Evolutionary conservation across 2,329 filamentous ascomycete genomes (phyloP).

Genomic region (Podosphaera aphanis): DNA sequence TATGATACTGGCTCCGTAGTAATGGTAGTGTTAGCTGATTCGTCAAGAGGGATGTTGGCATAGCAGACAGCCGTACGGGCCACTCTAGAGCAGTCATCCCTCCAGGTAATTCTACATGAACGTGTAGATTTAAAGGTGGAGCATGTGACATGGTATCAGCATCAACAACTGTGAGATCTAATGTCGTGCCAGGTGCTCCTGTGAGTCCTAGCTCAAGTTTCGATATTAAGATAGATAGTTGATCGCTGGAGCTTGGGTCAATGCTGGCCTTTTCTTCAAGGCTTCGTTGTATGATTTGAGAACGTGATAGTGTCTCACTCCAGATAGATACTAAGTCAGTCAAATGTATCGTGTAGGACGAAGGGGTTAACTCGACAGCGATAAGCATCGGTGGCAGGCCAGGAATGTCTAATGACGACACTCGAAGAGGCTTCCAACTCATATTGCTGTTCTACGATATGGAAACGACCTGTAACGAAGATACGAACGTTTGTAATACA

Average conservation of each 20-base stretch:
- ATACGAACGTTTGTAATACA: too few relatives aligned
- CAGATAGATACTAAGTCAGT: constrained; percentile 57
- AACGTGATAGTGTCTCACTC: constrained; percentile 38
- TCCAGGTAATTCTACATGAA: constrained; percentile 36
- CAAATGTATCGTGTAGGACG: constrained; percentile 39
- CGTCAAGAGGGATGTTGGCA: constrained; percentile 18
- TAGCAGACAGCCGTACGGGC: constrained; percentile 30
- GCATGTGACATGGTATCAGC: constrained; percentile 17
- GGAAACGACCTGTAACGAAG: too few relatives aligned
- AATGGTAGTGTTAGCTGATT: constrained; percentile 25
- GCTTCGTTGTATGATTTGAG: constrained; percentile 38
- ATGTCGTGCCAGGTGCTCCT: constrained; percentile 22
- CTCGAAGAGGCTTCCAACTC: constrained; percentile 10
- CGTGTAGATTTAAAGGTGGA: constrained; percentile 19
- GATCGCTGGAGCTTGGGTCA: constrained; percentile 40
- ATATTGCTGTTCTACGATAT: too few relatives aligned
- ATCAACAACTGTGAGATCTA: constrained; percentile 19
- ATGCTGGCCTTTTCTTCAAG: constrained; percentile 43
- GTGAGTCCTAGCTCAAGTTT: constrained; percentile 30
- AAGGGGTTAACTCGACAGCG: constrained; percentile 28
- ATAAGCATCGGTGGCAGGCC: constrained; percentile 37
- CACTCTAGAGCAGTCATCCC: constrained; percentile 40
- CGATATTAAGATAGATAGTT: constrained; percentile 42
- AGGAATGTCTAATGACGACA: constrained; percentile 7
- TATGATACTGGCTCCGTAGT: constrained; percentile 20